Percentiles rank a stretch among this genome's conserved stretches.
phyloP scores from a whole-genome alignment of 2,329 filamentous ascomycete genomes.

The Fusarium sacchari region DNA sequence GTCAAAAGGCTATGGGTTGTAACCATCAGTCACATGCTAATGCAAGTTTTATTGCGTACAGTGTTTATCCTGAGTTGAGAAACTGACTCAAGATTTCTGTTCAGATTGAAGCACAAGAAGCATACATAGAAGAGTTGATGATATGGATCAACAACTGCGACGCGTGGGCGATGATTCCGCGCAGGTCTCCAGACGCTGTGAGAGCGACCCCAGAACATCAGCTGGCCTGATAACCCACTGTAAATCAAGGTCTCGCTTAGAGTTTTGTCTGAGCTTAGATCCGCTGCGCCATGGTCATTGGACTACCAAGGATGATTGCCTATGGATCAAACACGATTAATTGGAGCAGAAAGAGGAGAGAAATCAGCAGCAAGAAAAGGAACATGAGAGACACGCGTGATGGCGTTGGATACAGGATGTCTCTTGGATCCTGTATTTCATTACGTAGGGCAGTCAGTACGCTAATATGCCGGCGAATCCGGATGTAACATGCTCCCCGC shows the following conservation, averaged over 20 bases:
- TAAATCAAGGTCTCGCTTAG: neutral
- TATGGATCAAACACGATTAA: too few species aligned
- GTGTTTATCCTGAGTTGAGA: neutral
- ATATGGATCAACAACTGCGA: neutral
- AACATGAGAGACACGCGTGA: neutral
- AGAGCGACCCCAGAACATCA: neutral
- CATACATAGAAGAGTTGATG: neutral
- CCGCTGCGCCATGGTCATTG: neutral
- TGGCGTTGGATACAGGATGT: neutral
- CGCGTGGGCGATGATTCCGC: neutral
- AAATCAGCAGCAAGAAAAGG: neutral
- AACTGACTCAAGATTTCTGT: fast-evolving
- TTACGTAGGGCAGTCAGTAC: neutral
- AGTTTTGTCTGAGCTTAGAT: neutral
- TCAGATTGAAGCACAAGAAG: neutral
- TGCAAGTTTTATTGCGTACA: neutral
- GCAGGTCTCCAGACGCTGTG: neutral
- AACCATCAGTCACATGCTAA: neutral
- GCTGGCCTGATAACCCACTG: neutral
- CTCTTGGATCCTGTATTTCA: neutral
- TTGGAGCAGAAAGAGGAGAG: neutral
- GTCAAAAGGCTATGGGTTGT: neutral
- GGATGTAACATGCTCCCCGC: neutral
- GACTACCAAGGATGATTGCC: neutral
- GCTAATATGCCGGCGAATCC: neutral